These are phyloP conservation scores for Corinectria fuckeliana DNA, from an alignment of 2,329 filamentous ascomycete species.

Conservation along the genomic window DNA sequence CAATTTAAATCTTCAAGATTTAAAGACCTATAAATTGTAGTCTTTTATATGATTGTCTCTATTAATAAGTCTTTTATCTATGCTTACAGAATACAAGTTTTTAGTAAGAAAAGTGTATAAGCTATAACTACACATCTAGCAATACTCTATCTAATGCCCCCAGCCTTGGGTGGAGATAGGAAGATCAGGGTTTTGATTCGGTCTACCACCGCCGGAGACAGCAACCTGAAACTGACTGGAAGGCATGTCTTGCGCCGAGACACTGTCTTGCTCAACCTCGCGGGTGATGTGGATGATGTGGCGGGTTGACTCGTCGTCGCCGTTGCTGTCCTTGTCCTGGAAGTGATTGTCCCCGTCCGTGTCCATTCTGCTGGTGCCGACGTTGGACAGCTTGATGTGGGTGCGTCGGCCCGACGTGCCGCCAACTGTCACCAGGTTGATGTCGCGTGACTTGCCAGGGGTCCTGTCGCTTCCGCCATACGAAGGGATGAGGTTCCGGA, in stretches of 20 bases:
- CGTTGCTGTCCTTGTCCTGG: slow-evolving; percentile 26
- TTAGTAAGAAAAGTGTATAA: too few species aligned
- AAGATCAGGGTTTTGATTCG: not conserved
- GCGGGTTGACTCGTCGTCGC: slow-evolving; percentile 22
- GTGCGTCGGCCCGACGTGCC: slow-evolving; percentile 11
- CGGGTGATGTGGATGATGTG: slow-evolving; percentile 27
- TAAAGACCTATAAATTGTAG: too few species aligned
- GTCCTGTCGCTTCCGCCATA: slow-evolving; percentile 14
- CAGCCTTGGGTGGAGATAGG: not conserved
- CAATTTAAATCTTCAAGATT: too few species aligned
- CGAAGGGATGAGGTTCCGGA: slow-evolving; percentile 20
- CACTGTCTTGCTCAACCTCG: slow-evolving; percentile 23
- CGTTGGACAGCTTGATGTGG: slow-evolving; percentile 20
- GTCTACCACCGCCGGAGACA: not conserved
- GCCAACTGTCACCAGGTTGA: slow-evolving; percentile 26
- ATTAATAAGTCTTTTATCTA: too few species aligned
- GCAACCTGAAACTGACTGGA: not conserved
- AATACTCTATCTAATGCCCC: too few species aligned
- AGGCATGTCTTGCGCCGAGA: not conserved
- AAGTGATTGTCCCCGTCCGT: slow-evolving; percentile 11
- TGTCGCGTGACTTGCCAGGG: slow-evolving; percentile 16
- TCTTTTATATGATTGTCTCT: too few species aligned
- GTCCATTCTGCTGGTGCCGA: slow-evolving; percentile 1
- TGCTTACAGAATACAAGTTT: too few species aligned
- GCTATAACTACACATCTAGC: too few species aligned